These are phyloP conservation scores for Fusarium fujikuroi DNA, from an alignment of 2,329 filamentous ascomycete genomes.

Conservation along the genomic window DNA sequence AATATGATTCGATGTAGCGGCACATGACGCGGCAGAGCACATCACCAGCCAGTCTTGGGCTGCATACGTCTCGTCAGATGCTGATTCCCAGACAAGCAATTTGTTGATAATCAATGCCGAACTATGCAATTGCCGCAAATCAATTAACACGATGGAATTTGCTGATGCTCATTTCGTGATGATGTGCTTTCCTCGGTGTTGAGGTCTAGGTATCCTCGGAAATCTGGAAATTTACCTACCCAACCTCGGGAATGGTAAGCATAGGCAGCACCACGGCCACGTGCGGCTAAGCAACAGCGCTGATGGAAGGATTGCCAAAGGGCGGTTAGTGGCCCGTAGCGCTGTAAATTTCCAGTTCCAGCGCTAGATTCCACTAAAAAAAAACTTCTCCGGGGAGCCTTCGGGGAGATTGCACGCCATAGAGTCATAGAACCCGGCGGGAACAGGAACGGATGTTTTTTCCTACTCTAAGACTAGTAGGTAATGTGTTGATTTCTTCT, in stretches of 20 bases:
- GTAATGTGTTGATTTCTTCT: neutral
- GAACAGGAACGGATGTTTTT: neutral
- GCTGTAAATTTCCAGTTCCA: slow-evolving; percentile 9
- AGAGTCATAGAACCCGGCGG: neutral
- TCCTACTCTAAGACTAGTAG: neutral
- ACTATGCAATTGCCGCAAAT: neutral
- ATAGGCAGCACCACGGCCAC: neutral
- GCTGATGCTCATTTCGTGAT: slow-evolving; percentile 5
- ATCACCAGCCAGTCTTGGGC: slow-evolving; percentile 3
- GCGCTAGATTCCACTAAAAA: slow-evolving; percentile 13
- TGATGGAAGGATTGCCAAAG: slow-evolving; percentile 1
- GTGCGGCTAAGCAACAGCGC: neutral
- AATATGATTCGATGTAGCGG: slow-evolving; percentile 29
- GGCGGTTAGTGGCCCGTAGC: slow-evolving; percentile 1
- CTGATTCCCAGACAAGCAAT: slow-evolving; percentile 1
- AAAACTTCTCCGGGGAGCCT: neutral
- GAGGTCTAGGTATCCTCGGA: slow-evolving; percentile 3
- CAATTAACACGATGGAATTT: neutral
- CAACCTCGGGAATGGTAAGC: neutral
- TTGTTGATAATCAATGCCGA: neutral
- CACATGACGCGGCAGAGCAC: slow-evolving; percentile 29
- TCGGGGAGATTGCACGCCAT: neutral
- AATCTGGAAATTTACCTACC: neutral
- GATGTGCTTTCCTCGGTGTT: neutral
- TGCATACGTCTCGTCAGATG: slow-evolving; percentile 7